Conservation (phyloP, 805 yeast species). For the Suhomyces sp. region DNA sequence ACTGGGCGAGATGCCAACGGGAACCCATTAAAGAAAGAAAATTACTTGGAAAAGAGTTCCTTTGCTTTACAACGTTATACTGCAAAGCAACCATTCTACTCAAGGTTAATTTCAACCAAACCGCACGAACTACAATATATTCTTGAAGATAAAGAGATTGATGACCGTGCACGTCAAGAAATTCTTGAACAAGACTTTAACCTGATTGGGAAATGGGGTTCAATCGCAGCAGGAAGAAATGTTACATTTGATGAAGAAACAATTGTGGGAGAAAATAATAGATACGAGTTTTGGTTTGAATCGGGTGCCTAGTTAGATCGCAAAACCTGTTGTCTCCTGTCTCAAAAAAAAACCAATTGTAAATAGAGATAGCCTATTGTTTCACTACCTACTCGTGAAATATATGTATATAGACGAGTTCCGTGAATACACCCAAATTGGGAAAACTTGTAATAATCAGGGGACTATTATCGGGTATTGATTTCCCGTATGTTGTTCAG, state of each 20-base stretch:
- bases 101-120: constrained; percentile 9
- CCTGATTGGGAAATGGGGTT: constrained; percentile 9
- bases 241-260: constrained; percentile 4
- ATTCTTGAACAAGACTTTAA: constrained; percentile 3
- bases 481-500: no score
- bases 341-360: neutral
- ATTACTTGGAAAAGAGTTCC: constrained; percentile 17
- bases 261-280: constrained; percentile 3
- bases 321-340: constrained; percentile 1
- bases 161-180: neutral
- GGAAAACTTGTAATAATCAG: no score
- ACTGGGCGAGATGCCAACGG: constrained; percentile 28
- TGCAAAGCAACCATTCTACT: constrained; percentile 16
- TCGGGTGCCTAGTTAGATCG: no score
- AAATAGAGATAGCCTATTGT: neutral
- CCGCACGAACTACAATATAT: constrained; percentile 2
- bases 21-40: constrained; percentile 21
- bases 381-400: no score
- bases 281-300: constrained; percentile 13
- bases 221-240: neutral
- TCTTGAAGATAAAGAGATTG: constrained; percentile 1
- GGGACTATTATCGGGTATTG: no score
- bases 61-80: constrained; percentile 21
- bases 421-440: no score
- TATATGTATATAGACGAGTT: no score